Evolutionary conservation across 2,329 filamentous ascomycete species (phyloP), one percentile per base, ranked within the genome.

Genomic region (Zymoseptoria brevis): DNA sequence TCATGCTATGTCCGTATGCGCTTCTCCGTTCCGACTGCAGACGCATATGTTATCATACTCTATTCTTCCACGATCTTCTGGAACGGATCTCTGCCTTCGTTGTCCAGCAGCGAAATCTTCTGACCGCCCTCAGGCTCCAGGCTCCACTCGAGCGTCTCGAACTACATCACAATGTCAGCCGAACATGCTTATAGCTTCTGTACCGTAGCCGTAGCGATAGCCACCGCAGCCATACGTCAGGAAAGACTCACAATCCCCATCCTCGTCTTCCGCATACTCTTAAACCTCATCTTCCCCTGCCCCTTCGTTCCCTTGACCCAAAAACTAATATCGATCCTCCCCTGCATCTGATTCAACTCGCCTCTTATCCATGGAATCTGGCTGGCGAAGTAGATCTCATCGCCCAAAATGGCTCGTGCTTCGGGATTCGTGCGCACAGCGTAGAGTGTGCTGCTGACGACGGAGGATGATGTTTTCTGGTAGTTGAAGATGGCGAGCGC

Each of bases 401-500:
- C 89, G 64, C 94, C 94, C 26, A 99, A 83, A 52, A 87, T 77
- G 59, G 85, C 86, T 69, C 92, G 85, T 52, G 91, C 94, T 60
- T 80, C 77, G 2, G 83, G 77, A 59, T 87, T 90, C 2, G 89
- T 95, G 64, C 94, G 89, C 64, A 99, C 83, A 1, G 93, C 89
- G 80, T 97, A 99, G 26, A 99, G 83, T 4, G 91, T 94, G 57
- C 88, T 90, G 57, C 85, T 85, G n/a, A 96, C 76, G 49, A 77
- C 88, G 57, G 88, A 89, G 24, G 86, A 90, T n/a, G 89, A 90
- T 59, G 87, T 85, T 75, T 96, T 96, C 75, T 99, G 93, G 83
- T 99, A 97, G 82, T 99, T 99, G 87, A 99, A 97, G 75, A 99
- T 96, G 67, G 88, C 90, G 61, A 95, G 78, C 65, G 87, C 86